Evolutionary conservation across 2,329 filamentous ascomycete species (phyloP), one percentile per base, ranked within the genome.

Genomic region (Penicillium rolfsii): DNA sequence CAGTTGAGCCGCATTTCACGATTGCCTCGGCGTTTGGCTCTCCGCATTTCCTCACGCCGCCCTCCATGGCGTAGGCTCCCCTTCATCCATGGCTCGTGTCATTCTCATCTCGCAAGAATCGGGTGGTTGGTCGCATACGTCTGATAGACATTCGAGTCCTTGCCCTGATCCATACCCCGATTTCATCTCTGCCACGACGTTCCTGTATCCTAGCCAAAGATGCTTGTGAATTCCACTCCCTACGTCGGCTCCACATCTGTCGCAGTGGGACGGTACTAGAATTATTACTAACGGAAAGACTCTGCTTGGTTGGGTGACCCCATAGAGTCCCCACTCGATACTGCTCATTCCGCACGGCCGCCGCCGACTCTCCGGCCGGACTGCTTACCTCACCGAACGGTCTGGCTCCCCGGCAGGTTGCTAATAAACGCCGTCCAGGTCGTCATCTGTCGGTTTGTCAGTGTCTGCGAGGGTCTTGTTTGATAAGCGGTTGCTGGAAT

Each of bases 271-370:
- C 61, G 26, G 40, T 46, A 36, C 5, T 30, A 30, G 19, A 5
- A 30, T 30, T 48, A 68, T 71, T 71, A 72, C 63, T 67, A 72
- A 73, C 70, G 64, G 48, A 30, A 52, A 60, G 40, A 33, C 52
- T 54, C 57, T 70, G 60, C 63, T 68, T 72, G 70, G 70, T 43
- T 58, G 53, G 43, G 12, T 35, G n/a, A 50, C 33, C 35, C 24
- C 30, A n/a, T 36, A 2, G 11, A 5, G 0, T 53, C 50, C 62
- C 50, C 62, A 60, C 57, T 30, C 28, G 4, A n/a, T 35, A 19
- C 33, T 35, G 40, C 14, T 5, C 16, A 24, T 28, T 9, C 35
- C 54, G 55, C 57, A 61, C 63, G 54, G 46, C 33, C 54, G 41
- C 26, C 46, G 55, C 57, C 59, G 48, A 58, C 8, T 33, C 35